These are phyloP conservation scores for Calocera cornea DNA, from an alignment of 768 basidiomycete species.

Conservation along the genomic window DNA sequence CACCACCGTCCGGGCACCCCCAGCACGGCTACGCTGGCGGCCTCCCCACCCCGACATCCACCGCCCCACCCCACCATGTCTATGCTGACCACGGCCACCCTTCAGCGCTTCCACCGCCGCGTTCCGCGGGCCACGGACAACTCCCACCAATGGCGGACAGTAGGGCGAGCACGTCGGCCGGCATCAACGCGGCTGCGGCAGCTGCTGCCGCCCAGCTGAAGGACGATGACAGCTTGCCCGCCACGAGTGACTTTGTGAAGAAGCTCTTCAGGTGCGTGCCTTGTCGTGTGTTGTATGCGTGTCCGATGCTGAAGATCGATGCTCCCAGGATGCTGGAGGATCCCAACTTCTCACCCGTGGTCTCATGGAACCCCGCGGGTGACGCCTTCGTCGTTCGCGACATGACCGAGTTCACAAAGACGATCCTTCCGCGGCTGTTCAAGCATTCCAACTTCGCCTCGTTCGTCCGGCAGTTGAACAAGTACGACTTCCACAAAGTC, in stretches of 20 bases:
- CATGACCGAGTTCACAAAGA: constrained; percentile 91
- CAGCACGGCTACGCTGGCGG: constrained; percentile 9
- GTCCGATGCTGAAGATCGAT: background rate
- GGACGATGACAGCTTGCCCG: constrained; percentile 61
- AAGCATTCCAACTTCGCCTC: constrained; percentile 90
- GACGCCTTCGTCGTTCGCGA: constrained; percentile 85
- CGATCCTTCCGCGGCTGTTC: constrained; percentile 80
- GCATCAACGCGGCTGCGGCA: constrained; percentile 10
- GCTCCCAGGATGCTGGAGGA: constrained; percentile 73
- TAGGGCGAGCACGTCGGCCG: constrained; percentile 14
- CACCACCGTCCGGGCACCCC: constrained; percentile 7
- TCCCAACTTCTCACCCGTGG: constrained; percentile 51
- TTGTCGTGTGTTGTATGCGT: constrained; percentile 9
- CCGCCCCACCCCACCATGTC: constrained; percentile 5
- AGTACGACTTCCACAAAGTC: constrained; percentile 94
- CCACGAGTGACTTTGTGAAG: constrained; percentile 89
- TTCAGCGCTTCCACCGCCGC: background rate
- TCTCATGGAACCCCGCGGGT: constrained; percentile 70
- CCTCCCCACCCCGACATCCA: background rate
- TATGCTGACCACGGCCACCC: constrained; percentile 10
- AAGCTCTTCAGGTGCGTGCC: constrained; percentile 71
- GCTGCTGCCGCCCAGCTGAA: constrained; percentile 18
- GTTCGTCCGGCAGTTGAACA: constrained; percentile 88
- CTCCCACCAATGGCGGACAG: background rate
- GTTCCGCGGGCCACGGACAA: background rate